Conservation (phyloP, 768 basidiomycete species). For the Butyriboletus loyo region DNA sequence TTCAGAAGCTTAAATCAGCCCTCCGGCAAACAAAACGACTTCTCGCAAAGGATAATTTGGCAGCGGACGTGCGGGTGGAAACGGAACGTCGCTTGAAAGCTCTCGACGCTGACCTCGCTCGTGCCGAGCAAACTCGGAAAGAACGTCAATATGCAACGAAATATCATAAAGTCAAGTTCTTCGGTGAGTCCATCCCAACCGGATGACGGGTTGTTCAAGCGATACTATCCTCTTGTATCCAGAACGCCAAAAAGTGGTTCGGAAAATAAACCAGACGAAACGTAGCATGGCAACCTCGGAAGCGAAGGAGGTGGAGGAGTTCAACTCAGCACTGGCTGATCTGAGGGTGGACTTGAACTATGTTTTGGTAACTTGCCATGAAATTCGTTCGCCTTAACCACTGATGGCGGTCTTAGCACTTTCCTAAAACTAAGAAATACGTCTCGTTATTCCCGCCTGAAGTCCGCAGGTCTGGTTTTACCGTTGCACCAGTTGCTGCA, state of each 20-base stretch:
- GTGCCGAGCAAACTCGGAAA: constrained; percentile 59
- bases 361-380: constrained; percentile 55
- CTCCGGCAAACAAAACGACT: constrained; percentile 81
- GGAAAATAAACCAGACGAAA: constrained; percentile 72
- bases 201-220: not conserved
- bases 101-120: constrained; percentile 69
- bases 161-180: constrained; percentile 94
- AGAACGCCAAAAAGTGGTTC: constrained; percentile 86
- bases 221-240: not conserved
- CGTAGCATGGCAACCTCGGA: constrained; percentile 42
- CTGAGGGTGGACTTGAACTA: constrained; percentile 91
- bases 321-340: constrained; percentile 51
- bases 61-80: constrained; percentile 79
- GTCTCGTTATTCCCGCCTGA: constrained; percentile 85
- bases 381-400: not conserved
- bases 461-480: constrained; percentile 27
- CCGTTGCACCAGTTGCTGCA: constrained; percentile 4
- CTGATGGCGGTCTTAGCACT: constrained; percentile 51
- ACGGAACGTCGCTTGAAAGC: constrained; percentile 76
- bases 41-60: constrained; percentile 80
- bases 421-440: constrained; percentile 84
- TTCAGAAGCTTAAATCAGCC: constrained; percentile 83
- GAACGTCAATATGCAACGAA: constrained; percentile 70
- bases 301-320: constrained; percentile 36
- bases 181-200: constrained; percentile 53